A percentile compares a stretch with the other conserved stretches of the same genome.
phyloP scores from a whole-genome alignment of 2,329 filamentous ascomycete species.

The Cadophora malorum region DNA sequence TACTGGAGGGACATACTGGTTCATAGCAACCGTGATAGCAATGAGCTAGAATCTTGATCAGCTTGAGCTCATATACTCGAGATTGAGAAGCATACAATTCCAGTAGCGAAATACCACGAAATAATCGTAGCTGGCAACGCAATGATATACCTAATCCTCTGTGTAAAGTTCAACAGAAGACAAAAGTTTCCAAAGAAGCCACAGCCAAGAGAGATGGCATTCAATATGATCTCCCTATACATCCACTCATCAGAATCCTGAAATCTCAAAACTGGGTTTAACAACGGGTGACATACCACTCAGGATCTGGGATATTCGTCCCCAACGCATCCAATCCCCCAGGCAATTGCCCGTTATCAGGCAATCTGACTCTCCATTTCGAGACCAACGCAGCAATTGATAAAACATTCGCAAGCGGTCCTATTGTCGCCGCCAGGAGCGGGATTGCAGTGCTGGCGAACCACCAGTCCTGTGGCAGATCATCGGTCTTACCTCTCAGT shows the following conservation, averaged over 20 bases:
- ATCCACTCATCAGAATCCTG: not conserved
- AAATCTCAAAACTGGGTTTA: not conserved
- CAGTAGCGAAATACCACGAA: slow-evolving; percentile 68
- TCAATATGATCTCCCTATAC: slow-evolving; percentile 63
- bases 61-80: not conserved
- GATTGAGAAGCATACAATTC: slow-evolving; percentile 57
- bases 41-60: slow-evolving; percentile 53
- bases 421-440: slow-evolving; percentile 70
- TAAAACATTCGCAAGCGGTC: slow-evolving; percentile 72
- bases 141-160: slow-evolving; percentile 68
- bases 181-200: slow-evolving; percentile 73
- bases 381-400: slow-evolving; percentile 72
- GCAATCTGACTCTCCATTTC: slow-evolving; percentile 61
- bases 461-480: slow-evolving; percentile 49
- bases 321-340: slow-evolving; percentile 57
- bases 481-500: slow-evolving; percentile 45
- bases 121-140: slow-evolving; percentile 71
- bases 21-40: slow-evolving; percentile 62
- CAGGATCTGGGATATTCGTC: slow-evolving; percentile 61
- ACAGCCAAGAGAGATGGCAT: slow-evolving; percentile 66
- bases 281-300: slow-evolving; percentile 55
- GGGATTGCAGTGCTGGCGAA: slow-evolving; percentile 55
- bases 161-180: slow-evolving; percentile 72
- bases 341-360: slow-evolving; percentile 53
- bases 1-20: slow-evolving; percentile 56